Conservation (phyloP, 1,139 yeast genomes). For the Hemisphaericaspora xylofermentans region DNA sequence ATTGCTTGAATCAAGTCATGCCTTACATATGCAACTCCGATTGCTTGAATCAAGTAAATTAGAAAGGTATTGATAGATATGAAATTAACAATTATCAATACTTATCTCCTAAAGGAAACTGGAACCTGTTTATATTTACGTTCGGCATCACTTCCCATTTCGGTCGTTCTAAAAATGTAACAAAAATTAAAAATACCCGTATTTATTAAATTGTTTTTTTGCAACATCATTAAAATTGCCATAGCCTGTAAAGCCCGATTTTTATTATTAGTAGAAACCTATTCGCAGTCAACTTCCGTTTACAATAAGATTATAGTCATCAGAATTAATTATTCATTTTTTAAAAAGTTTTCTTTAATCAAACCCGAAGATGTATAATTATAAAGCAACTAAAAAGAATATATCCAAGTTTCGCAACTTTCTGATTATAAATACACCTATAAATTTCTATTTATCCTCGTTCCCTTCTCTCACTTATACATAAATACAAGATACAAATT, state of each 20-base stretch:
- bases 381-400: too few relatives aligned
- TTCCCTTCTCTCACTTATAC: neutral
- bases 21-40: neutral
- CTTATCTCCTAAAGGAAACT: neutral
- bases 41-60: too few relatives aligned
- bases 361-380: too few relatives aligned
- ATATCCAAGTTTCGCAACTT: too few relatives aligned
- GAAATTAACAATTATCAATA: too few relatives aligned
- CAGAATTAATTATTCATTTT: too few relatives aligned
- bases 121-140: neutral
- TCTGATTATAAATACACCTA: too few relatives aligned
- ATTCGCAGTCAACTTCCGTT: conserved; percentile 1
- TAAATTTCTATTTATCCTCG: too few relatives aligned
- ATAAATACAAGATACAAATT: neutral
- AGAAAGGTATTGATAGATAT: too few relatives aligned
- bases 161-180: neutral
- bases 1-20: too few relatives aligned
- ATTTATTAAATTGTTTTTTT: neutral
- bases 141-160: neutral
- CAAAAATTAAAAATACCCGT: neutral
- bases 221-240: neutral
- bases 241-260: neutral
- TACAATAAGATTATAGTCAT: too few relatives aligned
- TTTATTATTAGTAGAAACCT: neutral
- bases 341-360: too few relatives aligned